phyloP scores from a whole-genome alignment of 768 basidiomycete species.

The Rhodotorula graminis region DNA sequence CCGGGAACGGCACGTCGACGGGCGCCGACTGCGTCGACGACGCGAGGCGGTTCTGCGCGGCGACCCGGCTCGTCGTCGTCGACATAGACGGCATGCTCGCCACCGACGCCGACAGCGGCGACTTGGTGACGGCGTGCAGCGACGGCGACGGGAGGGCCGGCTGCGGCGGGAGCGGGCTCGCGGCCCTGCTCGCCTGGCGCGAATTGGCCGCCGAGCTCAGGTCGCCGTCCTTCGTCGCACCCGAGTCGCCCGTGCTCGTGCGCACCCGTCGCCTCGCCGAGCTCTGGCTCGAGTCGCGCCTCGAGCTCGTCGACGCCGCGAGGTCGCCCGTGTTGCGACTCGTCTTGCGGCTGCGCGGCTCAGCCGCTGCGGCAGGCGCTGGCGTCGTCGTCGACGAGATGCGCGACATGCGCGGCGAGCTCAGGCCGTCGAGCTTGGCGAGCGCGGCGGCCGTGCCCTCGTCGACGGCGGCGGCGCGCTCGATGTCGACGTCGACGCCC shows the following conservation, averaged over 20 bases:
- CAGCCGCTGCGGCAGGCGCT: not conserved
- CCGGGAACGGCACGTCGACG: conserved; percentile 22
- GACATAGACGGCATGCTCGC: conserved; percentile 5
- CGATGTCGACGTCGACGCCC: conserved; percentile 34
- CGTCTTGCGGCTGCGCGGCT: conserved; percentile 1
- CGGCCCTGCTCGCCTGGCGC: not conserved
- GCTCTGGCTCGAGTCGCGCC: conserved; percentile 18
- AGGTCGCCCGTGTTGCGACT: conserved; percentile 21
- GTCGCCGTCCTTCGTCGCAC: not conserved
- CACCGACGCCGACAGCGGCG: conserved; percentile 10
- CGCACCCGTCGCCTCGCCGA: conserved; percentile 16
- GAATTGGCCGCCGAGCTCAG: not conserved
- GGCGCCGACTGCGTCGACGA: conserved; percentile 7
- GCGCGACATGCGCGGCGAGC: conserved; percentile 35
- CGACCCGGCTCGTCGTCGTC: not conserved
- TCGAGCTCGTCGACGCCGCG: not conserved
- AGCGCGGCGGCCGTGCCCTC: conserved; percentile 72
- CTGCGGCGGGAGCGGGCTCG: not conserved
- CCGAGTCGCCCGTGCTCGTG: conserved; percentile 24
- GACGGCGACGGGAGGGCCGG: not conserved
- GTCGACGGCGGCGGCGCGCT: conserved; percentile 20
- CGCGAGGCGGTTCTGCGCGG: not conserved
- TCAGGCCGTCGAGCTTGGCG: conserved; percentile 81
- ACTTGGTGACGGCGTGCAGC: not conserved
- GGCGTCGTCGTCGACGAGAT: not conserved